Evolutionary conservation across 148 eudicot species (phyloP), one percentile per base, ranked within the genome.

Genomic region (Heliosperma pusillum): DNA sequence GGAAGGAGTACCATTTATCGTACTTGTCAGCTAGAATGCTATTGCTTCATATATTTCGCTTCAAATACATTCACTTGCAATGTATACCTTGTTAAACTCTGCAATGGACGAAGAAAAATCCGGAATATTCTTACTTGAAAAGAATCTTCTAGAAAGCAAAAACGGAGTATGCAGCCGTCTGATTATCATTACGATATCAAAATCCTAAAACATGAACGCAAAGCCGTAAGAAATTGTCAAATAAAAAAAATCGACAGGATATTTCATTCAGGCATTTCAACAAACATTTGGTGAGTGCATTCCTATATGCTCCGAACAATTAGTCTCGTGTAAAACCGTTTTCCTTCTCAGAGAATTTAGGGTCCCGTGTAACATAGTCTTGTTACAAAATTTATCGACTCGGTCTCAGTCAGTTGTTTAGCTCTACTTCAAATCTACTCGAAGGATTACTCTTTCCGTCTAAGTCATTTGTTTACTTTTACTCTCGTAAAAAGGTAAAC

Each of bases 61-160:
- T 47, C 53, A 47, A 47, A 47, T 47, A 10, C 53, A 45, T 47
- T 10, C 53, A 10, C 53, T 47, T 5, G 53, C 15, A 47, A 47
- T 10, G 45, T 16, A 16, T 11, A 89, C 97, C 92, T 92, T 88
- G 77, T 95, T 92, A 78, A 90, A 85, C 83, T 92, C 96, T 0
- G 75, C 85, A 65, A 92, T 90, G n/a, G 83, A 74, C 61, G 89
- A 79, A 12, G 84, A 19, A 33, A 85, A 10, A 78, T 92, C 89
- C 74, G 78, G 50, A 73, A 82, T 84, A 85, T 78, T 67, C 79
- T 86, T 26, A 77, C 80, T 22, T 6, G 75, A 81, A 78, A 79
- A 76, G 1, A 66, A 17, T 20, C 40, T 64, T 64, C 40, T 27
- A 6, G 68, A 27, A 16, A 64, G 10, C 42, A 11, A 27, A 5